Conservation (phyloP, 345 rosid species). For the Heritiera fomes region DNA sequence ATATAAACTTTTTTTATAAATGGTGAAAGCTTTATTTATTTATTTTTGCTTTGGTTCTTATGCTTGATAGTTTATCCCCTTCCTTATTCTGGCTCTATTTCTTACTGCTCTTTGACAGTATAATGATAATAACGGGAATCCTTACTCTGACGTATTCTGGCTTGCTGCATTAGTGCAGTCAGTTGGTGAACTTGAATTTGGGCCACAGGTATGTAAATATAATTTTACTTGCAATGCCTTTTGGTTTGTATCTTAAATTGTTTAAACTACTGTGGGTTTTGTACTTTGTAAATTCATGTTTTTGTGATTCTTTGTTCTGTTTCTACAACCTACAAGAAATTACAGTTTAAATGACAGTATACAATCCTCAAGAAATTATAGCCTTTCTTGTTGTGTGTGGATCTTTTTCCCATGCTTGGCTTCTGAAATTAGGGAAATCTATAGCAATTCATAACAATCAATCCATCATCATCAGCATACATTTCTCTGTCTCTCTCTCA, state of each 20-base stretch:
- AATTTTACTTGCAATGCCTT: background rate
- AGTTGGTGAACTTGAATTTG: slow-evolving; percentile 89
- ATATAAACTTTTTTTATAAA: background rate
- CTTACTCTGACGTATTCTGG: slow-evolving; percentile 95
- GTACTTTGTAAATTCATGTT: background rate
- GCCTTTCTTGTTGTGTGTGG: background rate
- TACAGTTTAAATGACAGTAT: background rate
- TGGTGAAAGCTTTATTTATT: background rate
- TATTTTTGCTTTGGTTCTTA: slow-evolving; percentile 10
- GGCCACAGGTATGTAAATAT: slow-evolving; percentile 68
- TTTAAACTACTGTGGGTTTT: background rate
- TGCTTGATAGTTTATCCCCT: background rate
- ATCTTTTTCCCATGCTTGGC: background rate
- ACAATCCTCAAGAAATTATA: background rate
- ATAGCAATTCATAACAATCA: background rate
- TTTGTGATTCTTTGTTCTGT: background rate
- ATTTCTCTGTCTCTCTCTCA: background rate
- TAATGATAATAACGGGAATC: slow-evolving; percentile 93
- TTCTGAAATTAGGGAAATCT: background rate
- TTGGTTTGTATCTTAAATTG: background rate
- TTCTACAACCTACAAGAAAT: background rate
- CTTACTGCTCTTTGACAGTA: slow-evolving; percentile 51
- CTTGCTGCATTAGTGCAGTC: slow-evolving; percentile 90
- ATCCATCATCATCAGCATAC: background rate
- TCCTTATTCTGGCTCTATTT: slow-evolving; percentile 12